Conservation (phyloP, 2,329 filamentous ascomycete species). For the Lojkania enalia region DNA sequence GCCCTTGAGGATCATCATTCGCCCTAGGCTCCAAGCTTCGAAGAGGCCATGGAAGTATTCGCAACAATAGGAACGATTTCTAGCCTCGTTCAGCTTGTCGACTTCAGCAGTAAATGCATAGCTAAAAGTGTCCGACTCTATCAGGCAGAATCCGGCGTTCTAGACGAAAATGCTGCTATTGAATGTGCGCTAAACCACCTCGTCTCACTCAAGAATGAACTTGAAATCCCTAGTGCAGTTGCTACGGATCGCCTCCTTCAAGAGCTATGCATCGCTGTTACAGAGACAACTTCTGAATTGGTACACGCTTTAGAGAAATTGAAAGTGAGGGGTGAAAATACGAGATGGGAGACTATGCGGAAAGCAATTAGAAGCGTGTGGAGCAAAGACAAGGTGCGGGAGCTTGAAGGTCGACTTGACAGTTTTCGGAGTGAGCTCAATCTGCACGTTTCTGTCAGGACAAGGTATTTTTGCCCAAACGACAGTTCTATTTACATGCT, state of each 20-base stretch:
- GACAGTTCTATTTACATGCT: not conserved
- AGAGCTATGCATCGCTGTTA: slow-evolving; percentile 1
- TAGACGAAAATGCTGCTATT: slow-evolving; percentile 1
- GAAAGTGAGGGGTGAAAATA: slow-evolving; percentile 8
- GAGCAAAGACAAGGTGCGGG: slow-evolving; percentile 10
- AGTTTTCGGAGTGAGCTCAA: slow-evolving; percentile 9
- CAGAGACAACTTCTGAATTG: slow-evolving; percentile 1
- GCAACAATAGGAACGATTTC: not conserved
- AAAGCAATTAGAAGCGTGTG: slow-evolving; percentile 12
- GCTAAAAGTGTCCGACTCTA: slow-evolving; percentile 6
- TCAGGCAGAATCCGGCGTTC: slow-evolving; percentile 1
- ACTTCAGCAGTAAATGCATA: slow-evolving; percentile 7
- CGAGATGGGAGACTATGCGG: slow-evolving; percentile 9
- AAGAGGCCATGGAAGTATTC: slow-evolving; percentile 5
- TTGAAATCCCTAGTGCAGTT: not conserved
- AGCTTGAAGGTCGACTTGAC: slow-evolving; percentile 6
- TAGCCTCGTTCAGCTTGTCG: slow-evolving; percentile 6
- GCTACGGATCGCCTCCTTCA: not conserved
- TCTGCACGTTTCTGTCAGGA: slow-evolving; percentile 7
- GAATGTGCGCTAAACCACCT: slow-evolving; percentile 3
- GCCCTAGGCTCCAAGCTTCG: not conserved
- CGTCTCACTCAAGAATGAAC: slow-evolving; percentile 4
- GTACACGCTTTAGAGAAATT: slow-evolving; percentile 7
- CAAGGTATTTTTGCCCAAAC: not conserved
- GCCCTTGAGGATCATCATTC: too few species aligned